Base-by-base conservation (phyloP, 768 basidiomycete genomes). In the Leccinum uliginosum region DNA sequence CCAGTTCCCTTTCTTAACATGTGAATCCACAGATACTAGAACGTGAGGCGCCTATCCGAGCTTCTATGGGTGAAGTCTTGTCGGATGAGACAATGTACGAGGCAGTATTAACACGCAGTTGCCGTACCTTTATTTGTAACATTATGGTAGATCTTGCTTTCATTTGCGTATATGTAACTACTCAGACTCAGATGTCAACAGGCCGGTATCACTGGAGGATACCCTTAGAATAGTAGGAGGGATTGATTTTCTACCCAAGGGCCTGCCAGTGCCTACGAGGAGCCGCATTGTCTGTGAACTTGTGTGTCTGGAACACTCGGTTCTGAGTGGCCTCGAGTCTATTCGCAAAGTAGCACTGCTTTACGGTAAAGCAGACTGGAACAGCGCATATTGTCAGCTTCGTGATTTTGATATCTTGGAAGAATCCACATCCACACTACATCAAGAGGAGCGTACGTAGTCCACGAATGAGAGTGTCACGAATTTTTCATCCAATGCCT, bases 1-100 rank as follows among this genome's bases (percentile, higher is more conserved):
- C 57, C 32, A 26, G 50, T 51, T 26, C 59, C 15, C 24, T 40
- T 44, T 50, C 48, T 53, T 52, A 34, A 61, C 51, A 12, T 50
- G 51, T 35, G 54, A 51, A 32, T 26, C 30, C 27, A 57, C n/a
- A 52, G 43, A 35, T 53, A 34, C 38, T 44, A 46, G 62, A 45
- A 19, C 7, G 15, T 51, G 30, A 62, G 38, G 50, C 46, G 44
- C 43, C 44, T 26, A 21, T 38, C 38, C 38, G 38, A 38, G 40
- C 46, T 17, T 51, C 49, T 44, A 19, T 9, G 35, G 45, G 49
- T 55, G 6, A 26, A 50, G 21, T 54, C 40, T 58, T 55, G 51
- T 21, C 45, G 45, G 45, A 10, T 11, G 21, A 24, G 8, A 23
- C 46, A n/a, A 4, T 58, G 59, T 53, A 54, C 49, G 44, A 49